phyloP scores from a whole-genome alignment of 192 early-diverging fungal genomes.

The Linnemannia elongata region DNA sequence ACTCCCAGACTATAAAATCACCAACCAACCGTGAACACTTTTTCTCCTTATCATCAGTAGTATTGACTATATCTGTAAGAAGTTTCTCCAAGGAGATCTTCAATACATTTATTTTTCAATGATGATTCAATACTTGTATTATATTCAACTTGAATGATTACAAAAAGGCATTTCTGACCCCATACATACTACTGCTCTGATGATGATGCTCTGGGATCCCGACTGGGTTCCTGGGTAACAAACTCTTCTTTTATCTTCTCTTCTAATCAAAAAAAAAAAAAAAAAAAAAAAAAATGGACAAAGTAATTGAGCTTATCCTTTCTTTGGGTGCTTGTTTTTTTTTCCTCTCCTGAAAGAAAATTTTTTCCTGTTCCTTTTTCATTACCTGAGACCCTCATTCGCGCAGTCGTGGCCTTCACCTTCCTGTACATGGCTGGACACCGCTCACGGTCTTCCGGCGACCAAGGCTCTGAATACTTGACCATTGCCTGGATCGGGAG shows the following conservation, averaged over 20 bases:
- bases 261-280: neutral
- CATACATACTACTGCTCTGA: neutral
- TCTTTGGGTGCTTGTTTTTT: too few species aligned
- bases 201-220: neutral
- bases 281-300: neutral
- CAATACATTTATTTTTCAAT: slow-evolving; percentile 16
- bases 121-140: slow-evolving; percentile 21
- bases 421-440: too few species aligned
- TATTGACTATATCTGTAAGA: slow-evolving; percentile 15
- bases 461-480: too few species aligned
- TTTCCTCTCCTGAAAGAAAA: too few species aligned
- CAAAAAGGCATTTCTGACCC: slow-evolving; percentile 15
- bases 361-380: too few species aligned
- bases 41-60: slow-evolving; percentile 3
- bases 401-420: too few species aligned
- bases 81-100: neutral
- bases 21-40: neutral
- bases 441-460: too few species aligned
- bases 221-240: neutral
- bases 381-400: too few species aligned
- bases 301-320: neutral
- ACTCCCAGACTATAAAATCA: neutral
- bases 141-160: slow-evolving; percentile 18
- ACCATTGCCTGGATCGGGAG: too few species aligned
- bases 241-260: neutral